phyloP scores from a whole-genome alignment of 75 land plant genomes.

The Cunninghamia lanceolata region DNA sequence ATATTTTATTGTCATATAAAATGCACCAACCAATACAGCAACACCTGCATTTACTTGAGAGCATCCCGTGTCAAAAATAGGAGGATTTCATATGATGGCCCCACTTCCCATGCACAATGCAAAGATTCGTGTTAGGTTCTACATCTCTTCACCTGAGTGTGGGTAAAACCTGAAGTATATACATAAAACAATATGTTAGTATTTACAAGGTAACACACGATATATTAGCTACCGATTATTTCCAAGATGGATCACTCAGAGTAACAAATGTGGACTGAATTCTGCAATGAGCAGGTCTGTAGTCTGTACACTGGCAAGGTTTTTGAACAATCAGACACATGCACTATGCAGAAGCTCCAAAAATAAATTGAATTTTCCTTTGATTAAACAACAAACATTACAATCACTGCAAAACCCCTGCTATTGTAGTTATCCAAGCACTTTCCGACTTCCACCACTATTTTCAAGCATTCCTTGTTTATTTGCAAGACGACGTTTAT shows the following conservation, averaged over 20 bases:
- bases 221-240: neutral
- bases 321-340: constrained; percentile 5
- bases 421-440: neutral
- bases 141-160: neutral
- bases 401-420: constrained; percentile 10
- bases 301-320: neutral
- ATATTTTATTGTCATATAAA: neutral
- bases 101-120: neutral
- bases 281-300: neutral
- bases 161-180: neutral
- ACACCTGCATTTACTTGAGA: constrained; percentile 1
- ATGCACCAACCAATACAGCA: neutral
- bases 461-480: constrained; percentile 41
- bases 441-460: constrained; percentile 24
- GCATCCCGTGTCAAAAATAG: neutral
- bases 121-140: neutral
- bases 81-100: neutral
- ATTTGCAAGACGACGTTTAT: constrained; percentile 75
- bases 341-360: neutral
- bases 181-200: neutral
- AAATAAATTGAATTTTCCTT: constrained; percentile 2
- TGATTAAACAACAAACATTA: constrained; percentile 8
- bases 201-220: neutral
- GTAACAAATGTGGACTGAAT: neutral
- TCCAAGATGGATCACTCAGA: neutral